A percentile compares a stretch with the other conserved stretches of the same genome.
Evolutionary conservation across 2,329 filamentous ascomycete species (phyloP).

Genomic region (Aspergillus melleus): DNA sequence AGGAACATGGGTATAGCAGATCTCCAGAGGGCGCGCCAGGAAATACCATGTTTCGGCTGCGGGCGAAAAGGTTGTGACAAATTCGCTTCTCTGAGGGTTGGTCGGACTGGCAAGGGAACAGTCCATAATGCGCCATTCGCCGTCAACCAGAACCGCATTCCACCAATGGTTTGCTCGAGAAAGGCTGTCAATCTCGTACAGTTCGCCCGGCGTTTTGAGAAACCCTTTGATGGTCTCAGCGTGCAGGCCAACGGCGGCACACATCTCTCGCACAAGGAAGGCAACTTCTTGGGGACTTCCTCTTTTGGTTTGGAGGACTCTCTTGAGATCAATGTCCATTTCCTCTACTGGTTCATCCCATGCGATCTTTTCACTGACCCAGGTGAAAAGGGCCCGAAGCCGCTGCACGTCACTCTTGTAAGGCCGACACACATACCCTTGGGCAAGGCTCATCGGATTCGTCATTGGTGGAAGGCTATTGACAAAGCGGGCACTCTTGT

Average conservation of each 20-base stretch:
- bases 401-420: constrained; percentile 93
- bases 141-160: constrained; percentile 91
- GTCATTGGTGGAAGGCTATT: constrained; percentile 78
- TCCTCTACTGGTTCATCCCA: constrained; percentile 96
- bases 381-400: constrained; percentile 91
- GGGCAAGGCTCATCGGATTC: constrained; percentile 78
- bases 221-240: constrained; percentile 87
- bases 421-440: constrained; percentile 88
- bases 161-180: constrained; percentile 96
- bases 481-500: constrained; percentile 93
- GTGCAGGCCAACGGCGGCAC: constrained; percentile 79
- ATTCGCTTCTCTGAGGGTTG: constrained; percentile 74
- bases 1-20: constrained; percentile 95
- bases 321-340: constrained; percentile 71
- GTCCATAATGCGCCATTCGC: constrained; percentile 95
- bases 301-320: constrained; percentile 79
- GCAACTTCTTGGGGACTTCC: constrained; percentile 90
- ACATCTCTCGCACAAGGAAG: constrained; percentile 88
- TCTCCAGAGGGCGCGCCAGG: constrained; percentile 80
- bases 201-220: constrained; percentile 84
- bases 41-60: constrained; percentile 91
- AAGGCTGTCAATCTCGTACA: constrained; percentile 74
- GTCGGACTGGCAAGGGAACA: constrained; percentile 89
- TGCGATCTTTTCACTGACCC: constrained; percentile 89
- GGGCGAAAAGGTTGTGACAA: constrained; percentile 69